Base-by-base conservation (phyloP, 352 stramenopile species). In the Phytophthora pisi region DNA sequence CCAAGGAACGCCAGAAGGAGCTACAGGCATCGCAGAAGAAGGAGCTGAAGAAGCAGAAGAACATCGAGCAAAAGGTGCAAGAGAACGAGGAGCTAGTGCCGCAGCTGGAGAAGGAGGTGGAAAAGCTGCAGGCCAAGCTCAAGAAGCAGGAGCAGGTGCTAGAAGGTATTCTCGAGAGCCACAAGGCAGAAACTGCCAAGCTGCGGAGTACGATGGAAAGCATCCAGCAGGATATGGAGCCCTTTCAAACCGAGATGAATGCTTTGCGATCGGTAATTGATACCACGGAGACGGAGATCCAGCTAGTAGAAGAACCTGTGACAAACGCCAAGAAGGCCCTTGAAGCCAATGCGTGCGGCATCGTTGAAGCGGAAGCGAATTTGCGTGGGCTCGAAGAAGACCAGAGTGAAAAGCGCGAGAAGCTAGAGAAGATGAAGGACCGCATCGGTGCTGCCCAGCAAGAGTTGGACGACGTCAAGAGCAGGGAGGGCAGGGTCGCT, bases 1-100 rank as follows among this genome's bases (percentile, higher is more conserved):
- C 88, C 20, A 99, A 99, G 73, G 77, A 88, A 46, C 85, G 94
- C 49, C 83, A 96, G 6, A 98, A 97, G 43, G 97, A 99, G 67
- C 67, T 99, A 13, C 79, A 98, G 49, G 76, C 77, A 0, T 89
- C 92, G 30, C 88, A 97, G 36, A 92, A 96, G 57, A 95, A 92
- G 45, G 96, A 98, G 57, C 64, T 82, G 11, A 97, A 98, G 64
- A 98, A 98, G 70, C 81, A 96, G 46, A 93, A 91, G n/a, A 84
- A 85, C 45, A 90, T 92, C 4, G 58, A 75, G 15, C 63, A 82
- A 53, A 97, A 97, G 53, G 75, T 92, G 36, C 77, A 95, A 16
- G 82, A 97, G 43, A 93, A 96, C 11, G 81, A 98, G 47, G 84
- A 94, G 40, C 82, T 90, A 15, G 90, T 98, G 61, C 93, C 94